Evolutionary conservation across 345 rosid genomes (phyloP).

Genomic region (Eucalyptus lansdowneana): DNA sequence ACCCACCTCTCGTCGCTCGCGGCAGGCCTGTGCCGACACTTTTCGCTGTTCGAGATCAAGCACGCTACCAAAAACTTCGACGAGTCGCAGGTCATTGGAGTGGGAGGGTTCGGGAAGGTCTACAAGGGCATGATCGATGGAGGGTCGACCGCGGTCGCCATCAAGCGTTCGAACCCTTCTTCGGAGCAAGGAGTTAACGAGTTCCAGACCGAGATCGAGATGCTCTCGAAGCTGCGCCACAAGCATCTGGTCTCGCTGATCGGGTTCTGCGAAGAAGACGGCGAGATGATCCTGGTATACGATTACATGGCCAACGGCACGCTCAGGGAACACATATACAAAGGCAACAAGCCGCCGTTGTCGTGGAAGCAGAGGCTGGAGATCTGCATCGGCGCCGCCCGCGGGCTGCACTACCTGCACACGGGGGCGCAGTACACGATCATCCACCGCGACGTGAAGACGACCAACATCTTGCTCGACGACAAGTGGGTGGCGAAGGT

Average conservation of each 20-base stretch:
- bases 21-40: slow-evolving; percentile 53
- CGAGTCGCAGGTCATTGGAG: slow-evolving; percentile 37
- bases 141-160: slow-evolving; percentile 27
- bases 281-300: slow-evolving; percentile 54
- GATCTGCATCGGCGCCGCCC: slow-evolving; percentile 58
- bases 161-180: slow-evolving; percentile 53
- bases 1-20: slow-evolving; percentile 25
- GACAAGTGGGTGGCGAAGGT: slow-evolving; percentile 63
- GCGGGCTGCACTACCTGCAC: slow-evolving; percentile 68
- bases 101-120: slow-evolving; percentile 68
- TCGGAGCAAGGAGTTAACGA: slow-evolving; percentile 56
- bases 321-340: slow-evolving; percentile 38
- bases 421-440: slow-evolving; percentile 50
- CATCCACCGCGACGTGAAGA: slow-evolving; percentile 65
- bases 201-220: slow-evolving; percentile 54
- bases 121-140: slow-evolving; percentile 37
- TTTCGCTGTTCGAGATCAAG: slow-evolving; percentile 32
- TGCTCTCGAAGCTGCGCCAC: slow-evolving; percentile 60
- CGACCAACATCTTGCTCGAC: slow-evolving; percentile 56
- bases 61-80: slow-evolving; percentile 33
- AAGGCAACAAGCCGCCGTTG: slow-evolving; percentile 13
- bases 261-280: slow-evolving; percentile 53
- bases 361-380: slow-evolving; percentile 49
- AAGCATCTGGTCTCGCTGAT: slow-evolving; percentile 57
- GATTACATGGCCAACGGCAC: slow-evolving; percentile 65